Base-by-base conservation (phyloP, 1,284 basidiomycete species). In the Peniophora sp. region DNA sequence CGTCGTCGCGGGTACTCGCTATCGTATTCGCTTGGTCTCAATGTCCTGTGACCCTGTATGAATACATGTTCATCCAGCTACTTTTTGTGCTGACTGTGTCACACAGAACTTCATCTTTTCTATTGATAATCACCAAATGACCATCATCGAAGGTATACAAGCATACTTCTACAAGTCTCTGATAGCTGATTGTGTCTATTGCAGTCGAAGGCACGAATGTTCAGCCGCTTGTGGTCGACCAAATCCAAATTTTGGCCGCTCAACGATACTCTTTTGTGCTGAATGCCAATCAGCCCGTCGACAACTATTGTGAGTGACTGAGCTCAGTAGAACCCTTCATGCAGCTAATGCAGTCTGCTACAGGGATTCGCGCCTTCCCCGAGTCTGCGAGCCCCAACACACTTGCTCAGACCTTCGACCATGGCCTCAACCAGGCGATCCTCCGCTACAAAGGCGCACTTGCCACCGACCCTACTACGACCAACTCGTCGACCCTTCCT, bases 381-480 rank as follows among this genome's bases (percentile, higher is more conserved):
- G 19, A 41, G 6, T 32, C 27, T 32, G 27, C 27, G 27, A 32
- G 27, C 27, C 27, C 27, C 38, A 67, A 22, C 44, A 55, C 12
- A 12, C 24, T 5, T 2, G n/a, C 27, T n/a, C 10, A 32, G 19
- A 17, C 50, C 8, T 45, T 48, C 47, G 43, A 74, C 0, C 64
- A 63, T 8, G 72, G 72, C 3, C 58, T 71, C 45, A 78, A 77
- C 56, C 65, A 68, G n/a, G 82, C 78, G 2, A 77, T 84, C 51
- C 58, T 83, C 32, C 70, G 74, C 19, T 84, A 84, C 56, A 52
- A 41, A 0, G 73, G 74, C 5, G 81, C 80, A 2, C 56, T 62
- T 0, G 52, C 52, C 1, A 49, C 48, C 3, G 74, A 82, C 22
- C 82, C 79, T 0, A 70, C 63, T 2, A 69, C 68, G 23, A 63